Conservation (phyloP, 1,139 yeast genomes). For the Hansenula lynferdii region DNA sequence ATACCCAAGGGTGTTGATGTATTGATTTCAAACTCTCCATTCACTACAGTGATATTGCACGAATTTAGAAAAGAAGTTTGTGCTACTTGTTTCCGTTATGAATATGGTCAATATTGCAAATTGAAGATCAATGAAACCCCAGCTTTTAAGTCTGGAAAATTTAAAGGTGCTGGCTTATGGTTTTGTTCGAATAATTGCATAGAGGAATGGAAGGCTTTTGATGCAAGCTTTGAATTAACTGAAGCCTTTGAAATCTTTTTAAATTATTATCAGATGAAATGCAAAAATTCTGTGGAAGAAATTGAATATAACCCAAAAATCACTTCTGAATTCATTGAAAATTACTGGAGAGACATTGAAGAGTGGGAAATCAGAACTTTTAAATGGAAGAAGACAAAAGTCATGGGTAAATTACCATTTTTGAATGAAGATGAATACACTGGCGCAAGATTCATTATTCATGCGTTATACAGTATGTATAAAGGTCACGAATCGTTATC, state of each 20-base stretch:
- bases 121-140: slow-evolving; percentile 23
- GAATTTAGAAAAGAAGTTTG: slow-evolving; percentile 68
- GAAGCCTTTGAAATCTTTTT: slow-evolving; percentile 25
- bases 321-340: slow-evolving; percentile 17
- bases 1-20: slow-evolving; percentile 41
- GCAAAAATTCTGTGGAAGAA: slow-evolving; percentile 11
- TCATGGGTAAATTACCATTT: slow-evolving; percentile 20
- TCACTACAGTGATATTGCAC: slow-evolving; percentile 44
- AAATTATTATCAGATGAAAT: slow-evolving; percentile 24
- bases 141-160: slow-evolving; percentile 12
- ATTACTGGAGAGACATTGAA: slow-evolving; percentile 23
- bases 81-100: slow-evolving; percentile 47
- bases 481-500: slow-evolving; percentile 11
- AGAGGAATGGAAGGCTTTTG: slow-evolving; percentile 28
- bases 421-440: slow-evolving; percentile 36
- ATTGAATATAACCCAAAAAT: slow-evolving; percentile 12
- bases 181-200: slow-evolving; percentile 51
- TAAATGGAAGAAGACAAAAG: slow-evolving; percentile 23
- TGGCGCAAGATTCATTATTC: slow-evolving; percentile 32
- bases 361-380: slow-evolving; percentile 35
- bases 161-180: slow-evolving; percentile 41
- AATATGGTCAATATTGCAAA: slow-evolving; percentile 45
- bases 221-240: slow-evolving; percentile 25
- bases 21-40: slow-evolving; percentile 35
- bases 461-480: slow-evolving; percentile 19